Evolutionary conservation across 2,329 filamentous ascomycete genomes (phyloP).

Genomic region (Pseudogymnoascus sp.): DNA sequence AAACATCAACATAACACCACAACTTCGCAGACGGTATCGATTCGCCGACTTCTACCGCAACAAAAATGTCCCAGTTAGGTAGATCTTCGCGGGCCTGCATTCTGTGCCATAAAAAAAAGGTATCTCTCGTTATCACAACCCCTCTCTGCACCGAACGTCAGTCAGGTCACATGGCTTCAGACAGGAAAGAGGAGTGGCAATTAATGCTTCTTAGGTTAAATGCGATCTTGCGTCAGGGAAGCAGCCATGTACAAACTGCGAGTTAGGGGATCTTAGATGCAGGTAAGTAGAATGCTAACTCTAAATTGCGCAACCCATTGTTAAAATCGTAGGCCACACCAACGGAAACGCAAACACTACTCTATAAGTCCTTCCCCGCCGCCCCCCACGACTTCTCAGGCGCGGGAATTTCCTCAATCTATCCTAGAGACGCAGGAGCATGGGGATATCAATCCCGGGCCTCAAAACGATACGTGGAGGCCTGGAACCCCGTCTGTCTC

Average conservation of each 20-base stretch:
- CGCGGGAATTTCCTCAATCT: background rate
- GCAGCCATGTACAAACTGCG: constrained; percentile 8
- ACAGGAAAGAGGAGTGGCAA: background rate
- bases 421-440: background rate
- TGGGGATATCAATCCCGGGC: background rate
- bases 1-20: background rate
- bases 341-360: constrained; percentile 11
- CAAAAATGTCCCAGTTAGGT: background rate
- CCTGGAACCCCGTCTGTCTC: background rate
- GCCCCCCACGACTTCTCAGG: background rate
- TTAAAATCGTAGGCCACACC: constrained; percentile 5
- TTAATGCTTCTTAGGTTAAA: constrained; percentile 8
- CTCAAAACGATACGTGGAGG: constrained; percentile 5
- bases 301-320: background rate
- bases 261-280: constrained; percentile 10
- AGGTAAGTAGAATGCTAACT: background rate
- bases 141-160: background rate
- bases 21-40: background rate
- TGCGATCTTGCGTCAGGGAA: constrained; percentile 9
- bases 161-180: background rate
- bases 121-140: background rate
- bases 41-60: background rate
- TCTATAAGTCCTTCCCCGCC: constrained; percentile 10
- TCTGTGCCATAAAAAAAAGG: constrained; percentile 10
- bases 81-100: constrained; percentile 7